These are phyloP conservation scores for Yarrowia sp. DNA, from an alignment of 805 yeast species.

Conservation along the genomic window DNA sequence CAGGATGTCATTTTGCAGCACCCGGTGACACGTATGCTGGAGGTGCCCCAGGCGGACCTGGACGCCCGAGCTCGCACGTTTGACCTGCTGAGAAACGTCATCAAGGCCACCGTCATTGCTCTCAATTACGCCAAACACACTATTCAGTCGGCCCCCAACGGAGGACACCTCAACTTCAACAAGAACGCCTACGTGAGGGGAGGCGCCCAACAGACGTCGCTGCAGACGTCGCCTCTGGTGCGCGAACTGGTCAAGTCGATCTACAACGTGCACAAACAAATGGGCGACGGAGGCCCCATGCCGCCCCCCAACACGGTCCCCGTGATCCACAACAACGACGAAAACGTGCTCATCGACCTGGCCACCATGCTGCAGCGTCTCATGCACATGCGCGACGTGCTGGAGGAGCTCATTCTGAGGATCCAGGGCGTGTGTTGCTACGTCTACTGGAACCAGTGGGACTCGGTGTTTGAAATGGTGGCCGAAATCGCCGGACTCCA, in stretches of 20 bases:
- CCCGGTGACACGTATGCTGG: constrained; percentile 45
- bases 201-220: neutral
- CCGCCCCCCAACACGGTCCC: constrained; percentile 34
- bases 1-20: constrained; percentile 47
- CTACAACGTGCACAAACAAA: constrained; percentile 23
- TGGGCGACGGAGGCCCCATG: constrained; percentile 18
- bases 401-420: constrained; percentile 46
- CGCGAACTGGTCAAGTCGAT: constrained; percentile 22
- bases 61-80: constrained; percentile 43
- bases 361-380: constrained; percentile 28
- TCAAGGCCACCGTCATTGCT: constrained; percentile 37
- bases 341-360: constrained; percentile 16
- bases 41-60: constrained; percentile 46
- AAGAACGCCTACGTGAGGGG: constrained; percentile 18
- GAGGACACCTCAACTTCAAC: constrained; percentile 23
- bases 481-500: constrained; percentile 46
- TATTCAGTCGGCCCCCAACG: constrained; percentile 4
- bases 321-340: constrained; percentile 25
- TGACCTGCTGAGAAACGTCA: constrained; percentile 33
- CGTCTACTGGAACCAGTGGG: constrained; percentile 51
- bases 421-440: constrained; percentile 47
- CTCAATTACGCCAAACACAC: constrained; percentile 38
- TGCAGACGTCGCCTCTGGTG: constrained; percentile 28
- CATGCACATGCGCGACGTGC: constrained; percentile 42
- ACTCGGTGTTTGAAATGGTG: constrained; percentile 46